These are phyloP conservation scores for Linnemannia exigua DNA, from an alignment of 192 early-diverging fungal species.

Conservation along the genomic window DNA sequence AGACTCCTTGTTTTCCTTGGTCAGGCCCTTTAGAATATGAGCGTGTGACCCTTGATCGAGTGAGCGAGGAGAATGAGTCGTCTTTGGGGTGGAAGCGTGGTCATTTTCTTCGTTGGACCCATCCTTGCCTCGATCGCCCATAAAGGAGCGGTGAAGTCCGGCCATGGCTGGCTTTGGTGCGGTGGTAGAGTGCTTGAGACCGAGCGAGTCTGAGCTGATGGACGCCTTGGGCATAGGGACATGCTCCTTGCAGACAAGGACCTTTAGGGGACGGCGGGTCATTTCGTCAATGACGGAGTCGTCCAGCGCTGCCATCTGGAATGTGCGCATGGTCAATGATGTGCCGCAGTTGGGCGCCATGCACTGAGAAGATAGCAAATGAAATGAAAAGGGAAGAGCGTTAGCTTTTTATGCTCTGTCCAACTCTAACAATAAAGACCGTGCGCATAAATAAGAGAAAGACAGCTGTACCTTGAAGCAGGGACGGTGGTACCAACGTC, in stretches of 20 bases:
- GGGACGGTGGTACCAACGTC: conserved; percentile 45
- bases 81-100: not conserved
- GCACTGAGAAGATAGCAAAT: conserved; percentile 14
- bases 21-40: not conserved
- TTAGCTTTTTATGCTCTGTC: not conserved
- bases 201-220: conserved; percentile 14
- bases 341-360: conserved; percentile 33
- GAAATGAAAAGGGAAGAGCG: not conserved
- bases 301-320: conserved; percentile 47
- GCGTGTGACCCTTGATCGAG: conserved; percentile 42
- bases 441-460: not conserved
- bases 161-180: conserved; percentile 34
- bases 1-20: not conserved
- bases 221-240: conserved; percentile 46
- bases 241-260: conserved; percentile 51
- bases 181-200: conserved; percentile 31
- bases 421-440: not conserved
- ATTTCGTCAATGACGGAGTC: conserved; percentile 13
- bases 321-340: conserved; percentile 23
- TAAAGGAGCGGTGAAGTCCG: conserved; percentile 38
- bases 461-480: conserved; percentile 45
- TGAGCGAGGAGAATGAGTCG: conserved; percentile 27
- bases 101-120: not conserved
- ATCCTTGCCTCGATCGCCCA: conserved; percentile 21
- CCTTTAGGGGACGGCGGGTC: conserved; percentile 36